Percentiles rank a stretch among this genome's conserved stretches.
Evolutionary conservation across 345 rosid species (phyloP).

Genomic region (Gossypium sturtianum): DNA sequence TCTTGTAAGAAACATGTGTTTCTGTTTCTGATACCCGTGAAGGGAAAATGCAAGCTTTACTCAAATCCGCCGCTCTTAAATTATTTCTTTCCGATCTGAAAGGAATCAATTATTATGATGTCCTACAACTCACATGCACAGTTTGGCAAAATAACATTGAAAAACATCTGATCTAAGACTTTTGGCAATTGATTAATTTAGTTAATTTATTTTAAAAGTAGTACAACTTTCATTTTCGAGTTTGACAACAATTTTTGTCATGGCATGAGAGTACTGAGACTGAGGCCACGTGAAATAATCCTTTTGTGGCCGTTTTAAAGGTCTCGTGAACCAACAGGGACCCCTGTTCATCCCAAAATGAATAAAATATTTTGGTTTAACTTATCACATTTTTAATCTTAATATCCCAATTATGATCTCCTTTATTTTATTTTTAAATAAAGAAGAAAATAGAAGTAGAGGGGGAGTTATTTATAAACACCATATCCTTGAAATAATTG

Average conservation of each 20-base stretch:
- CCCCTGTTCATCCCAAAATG: neutral
- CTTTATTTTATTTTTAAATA: too few species aligned
- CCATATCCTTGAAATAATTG: neutral
- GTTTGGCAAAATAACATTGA: neutral
- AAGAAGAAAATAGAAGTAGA: neutral
- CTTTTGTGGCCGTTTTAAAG: conserved; percentile 20
- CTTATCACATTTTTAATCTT: neutral
- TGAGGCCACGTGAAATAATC: conserved; percentile 8
- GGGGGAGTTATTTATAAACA: neutral
- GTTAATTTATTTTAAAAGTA: too few species aligned
- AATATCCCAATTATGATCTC: too few species aligned
- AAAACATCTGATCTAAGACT: neutral
- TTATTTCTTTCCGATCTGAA: neutral
- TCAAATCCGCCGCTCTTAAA: neutral
- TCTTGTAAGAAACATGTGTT: neutral
- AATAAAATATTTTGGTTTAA: neutral
- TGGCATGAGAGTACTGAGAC: neutral
- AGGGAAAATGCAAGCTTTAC: neutral
- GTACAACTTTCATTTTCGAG: neutral
- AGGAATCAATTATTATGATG: too few species aligned
- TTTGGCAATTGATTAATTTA: neutral
- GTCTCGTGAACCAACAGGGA: conserved; percentile 41
- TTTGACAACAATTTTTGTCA: neutral
- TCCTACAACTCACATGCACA: neutral
- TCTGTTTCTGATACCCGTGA: neutral